Base-by-base conservation (phyloP, 2,329 filamentous ascomycete species). In the Capronia coronata region DNA sequence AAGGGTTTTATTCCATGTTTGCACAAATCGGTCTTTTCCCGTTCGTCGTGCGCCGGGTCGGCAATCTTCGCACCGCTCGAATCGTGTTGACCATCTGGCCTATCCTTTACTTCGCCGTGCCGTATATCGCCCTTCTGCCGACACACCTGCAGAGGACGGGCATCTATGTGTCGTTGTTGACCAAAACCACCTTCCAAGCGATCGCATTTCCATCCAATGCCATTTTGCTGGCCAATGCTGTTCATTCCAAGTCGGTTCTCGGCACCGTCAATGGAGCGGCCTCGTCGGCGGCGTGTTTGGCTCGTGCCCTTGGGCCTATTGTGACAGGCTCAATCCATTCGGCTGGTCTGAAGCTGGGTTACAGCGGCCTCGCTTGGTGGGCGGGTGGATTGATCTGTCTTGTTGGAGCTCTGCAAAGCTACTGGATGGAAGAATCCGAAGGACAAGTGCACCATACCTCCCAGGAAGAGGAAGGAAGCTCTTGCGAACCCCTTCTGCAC, bases 301-400 rank as follows among this genome's bases (percentile, higher is more conserved):
- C 84, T 65, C 80, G 93, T 47, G 89, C 89, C 0, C 84, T 96
- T 54, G 91, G 91, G 0, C 93, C 93, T 1, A 90, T 87, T 0
- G 72, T 96, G 2, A 94, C 90, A 2, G 93, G 93, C 1, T 72
- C 89, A 22, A 76, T 97, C 19, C 94, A 95, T 68, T 80, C 88
- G 3, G 73, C 84, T 45, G 93, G 93, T 43, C 77, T 94, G 29
- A 77, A 82, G 57, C 77, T 83, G 5, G 89, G 90, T 29, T 91
- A 88, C 65, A 91, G 89, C 3, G 89, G 89, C 16, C 75, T 96
- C 27, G 85, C 89, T 0, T 98, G 93, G 91, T 98, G 93, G 93
- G 83, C 82, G 54, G 90, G 84, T 57, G 87, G 85, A 7, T 62
- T 85, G 2, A 80, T 96, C 25, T 87, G 88, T 27, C 69, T 87